Conservation (phyloP, 495 filamentous ascomycete genomes). For the Penicillium egyptiacum region DNA sequence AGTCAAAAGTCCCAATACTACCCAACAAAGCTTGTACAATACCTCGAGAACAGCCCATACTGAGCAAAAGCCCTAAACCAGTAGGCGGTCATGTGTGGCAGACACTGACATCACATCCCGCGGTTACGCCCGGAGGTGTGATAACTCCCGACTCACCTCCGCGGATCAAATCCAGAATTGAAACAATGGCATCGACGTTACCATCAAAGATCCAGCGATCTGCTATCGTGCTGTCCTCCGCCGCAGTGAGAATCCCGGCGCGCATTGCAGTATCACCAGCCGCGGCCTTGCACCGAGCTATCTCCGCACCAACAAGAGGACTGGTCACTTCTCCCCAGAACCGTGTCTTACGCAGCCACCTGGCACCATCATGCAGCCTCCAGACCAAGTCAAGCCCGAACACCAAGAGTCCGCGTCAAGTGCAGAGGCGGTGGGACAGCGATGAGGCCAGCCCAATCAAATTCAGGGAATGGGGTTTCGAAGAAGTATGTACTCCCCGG, state of each 20-base stretch:
- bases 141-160: slow-evolving; percentile 1
- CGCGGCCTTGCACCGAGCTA: slow-evolving; percentile 15
- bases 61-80: background rate
- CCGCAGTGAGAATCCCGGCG: slow-evolving; percentile 18
- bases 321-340: slow-evolving; percentile 13
- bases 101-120: slow-evolving; percentile 36
- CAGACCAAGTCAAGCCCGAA: background rate
- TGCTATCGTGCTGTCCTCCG: slow-evolving; percentile 15
- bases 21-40: background rate
- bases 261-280: slow-evolving; percentile 15
- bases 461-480: slow-evolving; percentile 42
- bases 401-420: background rate
- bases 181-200: slow-evolving; percentile 31
- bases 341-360: background rate
- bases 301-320: slow-evolving; percentile 21
- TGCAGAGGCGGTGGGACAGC: slow-evolving; percentile 28
- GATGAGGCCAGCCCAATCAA: slow-evolving; percentile 6
- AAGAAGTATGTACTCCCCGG: slow-evolving; percentile 37
- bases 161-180: background rate
- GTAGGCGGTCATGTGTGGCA: slow-evolving; percentile 27
- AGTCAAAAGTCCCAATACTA: background rate
- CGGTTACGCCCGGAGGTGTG: slow-evolving; percentile 2
- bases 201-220: slow-evolving; percentile 23
- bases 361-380: background rate
- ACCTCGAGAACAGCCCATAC: background rate